Evolutionary conservation across 495 filamentous ascomycete genomes (phyloP).

Genomic region (Astrothelium subdiscretum): DNA sequence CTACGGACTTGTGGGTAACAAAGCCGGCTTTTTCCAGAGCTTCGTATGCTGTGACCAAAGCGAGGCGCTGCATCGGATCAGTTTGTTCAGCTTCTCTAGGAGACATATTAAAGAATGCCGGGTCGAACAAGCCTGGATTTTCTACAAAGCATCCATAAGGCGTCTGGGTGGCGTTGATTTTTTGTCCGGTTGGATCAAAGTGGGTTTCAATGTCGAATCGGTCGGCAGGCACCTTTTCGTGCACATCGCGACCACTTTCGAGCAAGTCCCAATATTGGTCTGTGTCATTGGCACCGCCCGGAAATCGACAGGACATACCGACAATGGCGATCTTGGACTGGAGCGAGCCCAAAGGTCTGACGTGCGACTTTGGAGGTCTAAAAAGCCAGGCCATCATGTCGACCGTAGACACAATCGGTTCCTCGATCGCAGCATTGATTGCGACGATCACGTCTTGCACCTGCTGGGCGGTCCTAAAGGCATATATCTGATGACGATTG

Average conservation of each 20-base stretch:
- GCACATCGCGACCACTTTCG: conserved; percentile 30
- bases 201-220: conserved; percentile 36
- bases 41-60: conserved; percentile 28
- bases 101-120: conserved; percentile 30
- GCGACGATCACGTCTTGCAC: neutral
- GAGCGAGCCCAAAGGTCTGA: neutral
- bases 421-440: neutral
- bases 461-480: neutral
- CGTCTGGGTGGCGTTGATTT: neutral
- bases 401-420: neutral
- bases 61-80: conserved; percentile 27
- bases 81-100: conserved; percentile 27
- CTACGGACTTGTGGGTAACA: conserved; percentile 18
- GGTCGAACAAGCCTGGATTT: conserved; percentile 22
- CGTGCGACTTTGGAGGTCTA: neutral
- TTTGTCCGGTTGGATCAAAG: conserved; percentile 33
- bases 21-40: conserved; percentile 29
- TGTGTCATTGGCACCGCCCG: conserved; percentile 23
- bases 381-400: neutral
- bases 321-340: conserved; percentile 33
- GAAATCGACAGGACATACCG: conserved; percentile 32
- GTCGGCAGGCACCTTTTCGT: conserved; percentile 28
- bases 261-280: conserved; percentile 35
- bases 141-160: conserved; percentile 1
- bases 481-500: neutral